Evolutionary conservation across 441 rosid genomes (phyloP).

Genomic region (Bocquillonia castaneifolia): DNA sequence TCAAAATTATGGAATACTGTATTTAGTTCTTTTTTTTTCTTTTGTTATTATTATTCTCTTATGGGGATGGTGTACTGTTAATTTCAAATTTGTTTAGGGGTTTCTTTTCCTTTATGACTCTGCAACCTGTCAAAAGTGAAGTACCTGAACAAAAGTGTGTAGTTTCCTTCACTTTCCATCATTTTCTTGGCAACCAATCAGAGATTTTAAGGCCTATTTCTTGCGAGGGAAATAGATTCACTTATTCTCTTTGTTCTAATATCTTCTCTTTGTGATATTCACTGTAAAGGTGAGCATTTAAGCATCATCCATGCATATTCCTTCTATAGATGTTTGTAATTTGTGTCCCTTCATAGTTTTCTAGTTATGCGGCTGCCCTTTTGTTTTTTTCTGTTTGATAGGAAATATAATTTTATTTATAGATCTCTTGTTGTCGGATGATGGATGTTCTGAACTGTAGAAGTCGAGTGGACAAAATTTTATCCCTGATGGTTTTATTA

Average conservation of each 20-base stretch:
- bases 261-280: constrained; percentile 19
- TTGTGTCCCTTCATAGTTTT: not conserved
- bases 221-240: not conserved
- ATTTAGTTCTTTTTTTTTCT: not conserved
- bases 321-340: not conserved
- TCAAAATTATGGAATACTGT: constrained; percentile 7
- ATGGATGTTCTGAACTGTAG: constrained; percentile 11
- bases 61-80: constrained; percentile 1
- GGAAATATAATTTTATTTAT: not conserved
- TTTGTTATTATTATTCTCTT: too few relatives aligned
- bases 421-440: constrained; percentile 7
- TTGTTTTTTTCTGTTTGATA: not conserved
- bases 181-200: constrained; percentile 11
- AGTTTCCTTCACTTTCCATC: constrained; percentile 9
- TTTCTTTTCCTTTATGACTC: constrained; percentile 2
- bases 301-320: constrained; percentile 18
- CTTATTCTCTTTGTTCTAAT: constrained; percentile 12
- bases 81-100: constrained; percentile 7
- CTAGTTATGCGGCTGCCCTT: not conserved
- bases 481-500: constrained; percentile 6
- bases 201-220: not conserved
- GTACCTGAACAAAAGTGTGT: not conserved
- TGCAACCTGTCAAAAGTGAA: constrained; percentile 1
- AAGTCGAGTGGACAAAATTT: not conserved
- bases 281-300: constrained; percentile 20